These are phyloP conservation scores for Aspergillus calidoustus DNA, from an alignment of 2,329 filamentous ascomycete genomes.

Conservation along the genomic window DNA sequence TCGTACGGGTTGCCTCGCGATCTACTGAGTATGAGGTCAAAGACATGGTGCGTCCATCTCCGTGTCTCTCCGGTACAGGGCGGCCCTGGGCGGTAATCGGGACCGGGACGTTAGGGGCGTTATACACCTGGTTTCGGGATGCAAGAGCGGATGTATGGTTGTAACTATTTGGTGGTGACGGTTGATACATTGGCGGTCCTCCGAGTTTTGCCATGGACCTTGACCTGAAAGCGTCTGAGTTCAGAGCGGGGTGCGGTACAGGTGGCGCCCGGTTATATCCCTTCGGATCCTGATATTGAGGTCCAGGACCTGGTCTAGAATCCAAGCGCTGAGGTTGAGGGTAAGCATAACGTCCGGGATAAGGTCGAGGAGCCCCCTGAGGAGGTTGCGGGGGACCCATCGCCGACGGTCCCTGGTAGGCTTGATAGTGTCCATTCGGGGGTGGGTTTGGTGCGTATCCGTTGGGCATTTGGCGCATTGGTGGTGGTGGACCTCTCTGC, in stretches of 20 bases:
- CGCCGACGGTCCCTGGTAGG: conserved; percentile 41
- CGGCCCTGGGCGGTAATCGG: conserved; percentile 91
- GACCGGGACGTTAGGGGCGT: conserved; percentile 55
- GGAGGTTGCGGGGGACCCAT: conserved; percentile 55
- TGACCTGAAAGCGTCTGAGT: conserved; percentile 86
- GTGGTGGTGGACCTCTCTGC: conserved; percentile 46
- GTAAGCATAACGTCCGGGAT: conserved; percentile 71
- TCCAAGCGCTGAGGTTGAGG: conserved; percentile 74
- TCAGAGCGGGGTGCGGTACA: conserved; percentile 71
- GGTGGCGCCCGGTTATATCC: conserved; percentile 57
- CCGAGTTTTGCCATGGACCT: conserved; percentile 83
- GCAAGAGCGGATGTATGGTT: conserved; percentile 72
- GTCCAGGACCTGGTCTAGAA: conserved; percentile 56
- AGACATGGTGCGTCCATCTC: conserved; percentile 95
- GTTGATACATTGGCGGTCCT: conserved; percentile 72
- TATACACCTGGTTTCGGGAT: conserved; percentile 78
- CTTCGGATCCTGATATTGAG: conserved; percentile 64
- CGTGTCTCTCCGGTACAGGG: conserved; percentile 86
- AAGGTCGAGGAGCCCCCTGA: conserved; percentile 65
- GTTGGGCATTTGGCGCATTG: conserved; percentile 50
- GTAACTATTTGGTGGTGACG: conserved; percentile 63
- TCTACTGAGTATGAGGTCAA: conserved; percentile 84
- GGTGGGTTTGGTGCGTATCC: conserved; percentile 46
- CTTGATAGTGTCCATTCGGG: conserved; percentile 46
- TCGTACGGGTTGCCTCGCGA: conserved; percentile 82